Evolutionary conservation across 1,284 basidiomycete species (phyloP), one percentile per base, ranked within the genome.

Genomic region (Malassezia slooffiae): DNA sequence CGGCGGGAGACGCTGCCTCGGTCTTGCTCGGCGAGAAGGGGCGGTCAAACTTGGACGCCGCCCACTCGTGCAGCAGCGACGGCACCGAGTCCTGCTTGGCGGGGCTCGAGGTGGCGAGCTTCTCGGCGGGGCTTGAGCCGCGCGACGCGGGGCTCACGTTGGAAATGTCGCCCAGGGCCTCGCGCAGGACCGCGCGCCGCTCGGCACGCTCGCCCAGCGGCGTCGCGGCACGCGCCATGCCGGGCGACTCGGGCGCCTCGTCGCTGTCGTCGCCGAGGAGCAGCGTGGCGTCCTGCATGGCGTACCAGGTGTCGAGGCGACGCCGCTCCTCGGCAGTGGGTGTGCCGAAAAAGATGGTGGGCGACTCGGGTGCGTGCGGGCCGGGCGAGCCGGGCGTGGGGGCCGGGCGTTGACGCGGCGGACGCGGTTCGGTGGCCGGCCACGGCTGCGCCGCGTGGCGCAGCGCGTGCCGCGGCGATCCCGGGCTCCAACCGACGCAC

Each of bases 101-200:
- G 20, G 38, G 13, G 8, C n/a, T n/a, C n/a, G n/a, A n/a, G n/a
- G n/a, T n/a, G n/a, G n/a, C n/a, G 20, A 21, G 17, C 10, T 26
- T 13, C 13, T 15, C 7, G 27, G 22, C 10, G 22, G 24, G 24
- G 30, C 32, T 32, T 30, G 10, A n/a, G 15, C 7, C n/a, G 17
- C 31, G 3, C 9, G 21, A 13, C 4, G 23, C 5, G 5, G 38
- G 19, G 15, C 38, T 40, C 29, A 32, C 16, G 26, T 40, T 47
- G 7, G 45, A 47, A 6, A 47, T 34, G 27, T 47, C 39, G 13
- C 45, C 45, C 2, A 47, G 40, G 21, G 33, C 40, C 19, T 41
- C 34, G 17, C 45, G 24, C 0, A 47, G 19, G 5, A 37, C 20
- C 11, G 32, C 26, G 12, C 26, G 33, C 22, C 33, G 45, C 24